Percentiles rank a stretch among this genome's conserved stretches.
Evolutionary conservation across 2,329 filamentous ascomycete genomes (phyloP).

Genomic region (Xylaria sp.): DNA sequence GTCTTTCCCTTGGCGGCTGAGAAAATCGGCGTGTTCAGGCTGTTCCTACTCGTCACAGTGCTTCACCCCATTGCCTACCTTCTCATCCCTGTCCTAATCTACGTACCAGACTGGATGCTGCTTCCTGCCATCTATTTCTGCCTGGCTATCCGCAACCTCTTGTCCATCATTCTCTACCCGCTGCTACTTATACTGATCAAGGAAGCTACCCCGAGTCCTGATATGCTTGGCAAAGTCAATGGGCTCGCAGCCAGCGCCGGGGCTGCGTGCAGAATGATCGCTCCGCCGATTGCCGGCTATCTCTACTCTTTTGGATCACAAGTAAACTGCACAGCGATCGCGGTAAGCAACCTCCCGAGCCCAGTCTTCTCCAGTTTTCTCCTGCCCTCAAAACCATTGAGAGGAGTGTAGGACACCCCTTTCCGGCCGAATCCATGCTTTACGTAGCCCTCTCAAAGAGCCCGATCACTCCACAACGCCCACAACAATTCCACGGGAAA

Average conservation of each 20-base stretch:
- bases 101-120: constrained; percentile 63
- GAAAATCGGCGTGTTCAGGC: constrained; percentile 67
- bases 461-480: background rate
- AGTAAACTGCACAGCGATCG: constrained; percentile 68
- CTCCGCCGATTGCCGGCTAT: constrained; percentile 72
- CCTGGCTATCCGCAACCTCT: constrained; percentile 67
- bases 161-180: constrained; percentile 73
- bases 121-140: constrained; percentile 69
- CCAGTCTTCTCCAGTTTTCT: too few species aligned
- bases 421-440: background rate
- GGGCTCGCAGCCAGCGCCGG: constrained; percentile 73
- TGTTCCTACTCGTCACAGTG: constrained; percentile 68
- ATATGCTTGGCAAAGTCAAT: constrained; percentile 72
- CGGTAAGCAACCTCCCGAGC: constrained; percentile 41
- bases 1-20: constrained; percentile 71
- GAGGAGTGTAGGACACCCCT: background rate
- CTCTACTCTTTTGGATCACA: constrained; percentile 70
- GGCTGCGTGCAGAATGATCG: constrained; percentile 74
- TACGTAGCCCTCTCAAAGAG: background rate
- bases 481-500: too few species aligned
- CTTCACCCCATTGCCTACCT: constrained; percentile 72
- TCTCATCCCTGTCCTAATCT: constrained; percentile 67
- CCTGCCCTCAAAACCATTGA: background rate
- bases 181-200: constrained; percentile 75
- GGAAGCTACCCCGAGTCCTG: constrained; percentile 68